These are phyloP conservation scores for Ophiocordyceps robertsii DNA, from an alignment of 2,329 filamentous ascomycete species.

Conservation along the genomic window DNA sequence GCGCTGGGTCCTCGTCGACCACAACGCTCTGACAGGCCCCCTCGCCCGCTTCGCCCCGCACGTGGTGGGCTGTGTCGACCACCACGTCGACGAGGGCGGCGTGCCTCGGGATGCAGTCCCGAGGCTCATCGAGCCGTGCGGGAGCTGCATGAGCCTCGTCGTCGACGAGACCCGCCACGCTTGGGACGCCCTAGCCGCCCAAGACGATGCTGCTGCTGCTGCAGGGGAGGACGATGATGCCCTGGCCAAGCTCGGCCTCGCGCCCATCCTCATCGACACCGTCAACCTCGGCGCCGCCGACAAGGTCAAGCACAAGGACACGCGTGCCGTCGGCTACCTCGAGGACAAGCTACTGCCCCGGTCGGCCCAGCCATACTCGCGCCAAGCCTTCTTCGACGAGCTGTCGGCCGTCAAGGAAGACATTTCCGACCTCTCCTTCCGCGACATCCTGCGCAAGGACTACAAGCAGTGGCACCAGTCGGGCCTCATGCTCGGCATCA, in stretches of 20 bases:
- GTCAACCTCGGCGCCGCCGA: slow-evolving; percentile 44
- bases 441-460: slow-evolving; percentile 65
- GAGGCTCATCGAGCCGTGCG: slow-evolving; percentile 50
- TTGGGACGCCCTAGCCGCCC: slow-evolving; percentile 39
- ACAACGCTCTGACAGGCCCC: slow-evolving; percentile 56
- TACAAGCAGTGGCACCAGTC: slow-evolving; percentile 66
- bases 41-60: slow-evolving; percentile 19
- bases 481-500: slow-evolving; percentile 48
- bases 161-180: slow-evolving; percentile 40
- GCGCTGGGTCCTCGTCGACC: slow-evolving; percentile 64
- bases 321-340: slow-evolving; percentile 41
- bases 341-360: slow-evolving; percentile 29
- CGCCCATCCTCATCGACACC: slow-evolving; percentile 63
- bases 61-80: slow-evolving; percentile 59
- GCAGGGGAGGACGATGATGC: slow-evolving; percentile 32
- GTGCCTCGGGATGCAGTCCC: slow-evolving; percentile 35
- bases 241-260: slow-evolving; percentile 54
- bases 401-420: slow-evolving; percentile 55
- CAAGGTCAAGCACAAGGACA: slow-evolving; percentile 54
- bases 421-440: slow-evolving; percentile 43
- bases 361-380: slow-evolving; percentile 30
- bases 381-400: slow-evolving; percentile 41
- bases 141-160: slow-evolving; percentile 62
- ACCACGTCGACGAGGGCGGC: slow-evolving; percentile 59
- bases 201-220: slow-evolving; percentile 1